These are phyloP conservation scores for Penicillium psychrosexuale DNA, from an alignment of 2,329 filamentous ascomycete genomes.

Conservation along the genomic window DNA sequence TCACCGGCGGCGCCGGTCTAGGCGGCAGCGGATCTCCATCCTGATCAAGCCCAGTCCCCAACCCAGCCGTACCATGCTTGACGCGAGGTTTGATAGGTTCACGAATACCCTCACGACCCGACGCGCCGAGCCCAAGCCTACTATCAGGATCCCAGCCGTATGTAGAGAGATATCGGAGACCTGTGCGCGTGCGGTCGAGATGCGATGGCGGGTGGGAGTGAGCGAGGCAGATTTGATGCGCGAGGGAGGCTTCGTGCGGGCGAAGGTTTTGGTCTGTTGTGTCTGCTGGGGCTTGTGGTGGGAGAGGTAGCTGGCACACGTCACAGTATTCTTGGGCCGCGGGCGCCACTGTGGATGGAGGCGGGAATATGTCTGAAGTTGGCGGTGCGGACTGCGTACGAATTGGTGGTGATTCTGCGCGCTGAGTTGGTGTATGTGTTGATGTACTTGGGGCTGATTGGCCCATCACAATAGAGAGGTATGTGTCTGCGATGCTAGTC, in stretches of 20 bases:
- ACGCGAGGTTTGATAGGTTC: conserved; percentile 69
- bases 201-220: conserved; percentile 58
- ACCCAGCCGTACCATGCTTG: conserved; percentile 72
- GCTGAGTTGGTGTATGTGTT: conserved; percentile 9
- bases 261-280: neutral
- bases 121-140: conserved; percentile 66
- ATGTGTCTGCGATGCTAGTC: conserved; percentile 39
- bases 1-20: conserved; percentile 40
- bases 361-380: conserved; percentile 1
- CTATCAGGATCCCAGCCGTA: conserved; percentile 62
- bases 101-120: conserved; percentile 65
- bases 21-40: conserved; percentile 24
- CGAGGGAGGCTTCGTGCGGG: conserved; percentile 51
- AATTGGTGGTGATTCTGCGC: neutral
- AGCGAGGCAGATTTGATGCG: conserved; percentile 56
- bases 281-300: conserved; percentile 22
- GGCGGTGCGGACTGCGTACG: conserved; percentile 18
- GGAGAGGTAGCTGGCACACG: conserved; percentile 57
- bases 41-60: conserved; percentile 55
- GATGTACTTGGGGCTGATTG: conserved; percentile 3
- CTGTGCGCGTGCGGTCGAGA: conserved; percentile 55
- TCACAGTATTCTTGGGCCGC: conserved; percentile 43
- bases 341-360: neutral
- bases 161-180: conserved; percentile 54
- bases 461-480: conserved; percentile 48